Base-by-base conservation (phyloP, 2,329 filamentous ascomycete genomes). In the Stachybotrys echinatus region DNA sequence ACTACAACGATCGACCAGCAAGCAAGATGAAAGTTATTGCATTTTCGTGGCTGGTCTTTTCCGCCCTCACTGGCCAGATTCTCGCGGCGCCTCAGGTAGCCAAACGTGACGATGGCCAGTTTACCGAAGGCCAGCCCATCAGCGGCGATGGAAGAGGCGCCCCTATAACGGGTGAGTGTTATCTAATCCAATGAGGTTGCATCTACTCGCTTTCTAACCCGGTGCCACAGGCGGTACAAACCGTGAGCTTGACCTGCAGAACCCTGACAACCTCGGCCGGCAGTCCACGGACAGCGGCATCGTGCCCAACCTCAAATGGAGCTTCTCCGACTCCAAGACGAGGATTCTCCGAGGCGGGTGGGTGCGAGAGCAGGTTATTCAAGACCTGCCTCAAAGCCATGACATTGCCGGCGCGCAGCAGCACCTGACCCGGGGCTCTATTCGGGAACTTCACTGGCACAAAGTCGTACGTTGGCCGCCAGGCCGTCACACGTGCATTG, bases 361-460 rank as follows among this genome's bases (percentile, higher is more conserved):
- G 83, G 77, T 81, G 1, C 74, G 84, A 21, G 78, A 85, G 64
- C 83, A 87, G 58, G 80, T 86, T 48, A 75, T 85, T 45, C 78
- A 79, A n/a, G 85, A 88, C 60, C 65, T 88, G 6, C 84, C 85
- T 0, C 69, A 75, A 14, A 86, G 83, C 60, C 76, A 81, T 52
- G 84, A 87, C 54, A 85, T 88, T 56, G 72, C 85, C 1, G 83
- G 76, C 4, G 85, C 84, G 1, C 84, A 88, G 62, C 82, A 86
- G 65, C 84, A 88, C 65, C 67, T 88, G 48, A 78, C 74, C 50
- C 86, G 85, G 62, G 84, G 84, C 3, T 80, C 83, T 1, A 77
- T 85, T 31, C 76, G 83, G 6, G 83, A 87, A 62, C 70, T 87
- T 12, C 83, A 87, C 58, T 87, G 83, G 84, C 83, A 87, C 59